These are phyloP conservation scores for Diaporthe aspalathi DNA, from an alignment of 2,329 filamentous ascomycete genomes.

Conservation along the genomic window DNA sequence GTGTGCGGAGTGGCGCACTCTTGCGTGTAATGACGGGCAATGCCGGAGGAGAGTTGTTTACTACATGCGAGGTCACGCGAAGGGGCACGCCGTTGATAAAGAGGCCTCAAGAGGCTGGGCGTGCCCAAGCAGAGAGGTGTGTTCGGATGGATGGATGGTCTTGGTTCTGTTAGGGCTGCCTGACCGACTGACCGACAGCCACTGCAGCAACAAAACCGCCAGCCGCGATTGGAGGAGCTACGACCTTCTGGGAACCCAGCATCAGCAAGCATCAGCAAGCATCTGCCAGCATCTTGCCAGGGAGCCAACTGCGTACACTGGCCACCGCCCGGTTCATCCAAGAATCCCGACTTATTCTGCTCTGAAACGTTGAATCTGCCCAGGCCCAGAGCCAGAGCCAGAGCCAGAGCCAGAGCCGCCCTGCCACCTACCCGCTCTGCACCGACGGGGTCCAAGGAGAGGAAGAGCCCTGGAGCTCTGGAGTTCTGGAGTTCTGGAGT, in stretches of 20 bases:
- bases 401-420: background rate
- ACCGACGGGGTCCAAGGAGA: no score
- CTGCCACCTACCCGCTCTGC: no score
- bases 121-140: background rate
- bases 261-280: background rate
- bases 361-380: slow-evolving; percentile 27
- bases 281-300: no score
- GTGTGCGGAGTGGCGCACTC: slow-evolving; percentile 5
- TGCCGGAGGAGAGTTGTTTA: background rate
- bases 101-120: background rate
- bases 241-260: background rate
- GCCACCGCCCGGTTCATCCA: slow-evolving; percentile 29
- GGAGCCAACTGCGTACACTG: no score
- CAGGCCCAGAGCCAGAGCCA: background rate
- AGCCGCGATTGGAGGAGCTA: slow-evolving; percentile 25
- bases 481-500: no score
- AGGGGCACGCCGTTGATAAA: background rate
- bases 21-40: slow-evolving; percentile 13
- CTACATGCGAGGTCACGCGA: background rate
- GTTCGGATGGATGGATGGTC: no score
- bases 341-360: slow-evolving; percentile 27
- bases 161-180: no score
- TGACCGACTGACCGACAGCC: no score
- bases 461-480: no score
- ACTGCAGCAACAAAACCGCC: slow-evolving; percentile 8